Evolutionary conservation across 768 basidiomycete species (phyloP), one percentile per base, ranked within the genome.

Genomic region (Collybiopsis luxurians): DNA sequence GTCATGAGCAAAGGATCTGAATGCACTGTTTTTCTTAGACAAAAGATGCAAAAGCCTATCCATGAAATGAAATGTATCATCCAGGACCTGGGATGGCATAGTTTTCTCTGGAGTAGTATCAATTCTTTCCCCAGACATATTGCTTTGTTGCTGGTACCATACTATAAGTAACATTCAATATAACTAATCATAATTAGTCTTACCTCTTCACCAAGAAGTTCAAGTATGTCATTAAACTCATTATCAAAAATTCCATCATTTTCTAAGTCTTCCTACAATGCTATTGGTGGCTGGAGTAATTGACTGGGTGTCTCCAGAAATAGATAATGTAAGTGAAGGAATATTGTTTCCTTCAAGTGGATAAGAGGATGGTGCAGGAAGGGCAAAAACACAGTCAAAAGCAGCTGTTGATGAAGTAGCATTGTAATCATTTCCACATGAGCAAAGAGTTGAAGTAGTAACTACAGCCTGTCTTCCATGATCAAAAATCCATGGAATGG

Each of bases 31-130:
- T n/a, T 53, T 54, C 40, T 59, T 59, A 19, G 53, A 42, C 2
- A 59, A 36, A 3, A 51, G 24, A 21, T 48, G 45, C 5, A 43
- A 24, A 17, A 56, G 40, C 5, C 59, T 39, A 38, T 59, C 54
- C 48, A 54, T 51, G 28, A 59, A 55, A 26, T 59, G 59, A 27
- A 42, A 56, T 13, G 40, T 46, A 38, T 59, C 59, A 46, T 59
- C 59, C 5, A 51, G 24, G 6, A 59, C 48, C 15, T 54, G 45
- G n/a, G 28, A 40, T 2, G 59, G 44, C 5, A 59, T 38, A 42
- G 54, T 34, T 13, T 34, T 34, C 5, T 34, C 31, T 6, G 31
- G 13, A 34, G 39, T 26, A 15, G 38, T 17, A 28, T 40, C n/a
- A 4, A 24, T 2, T 30, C 43, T 5, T 42, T 17, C n/a, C 38